A percentile compares a stretch with the other conserved stretches of the same genome.
phyloP scores from a whole-genome alignment of 2,329 filamentous ascomycete genomes.

The Leptographium procerum region DNA sequence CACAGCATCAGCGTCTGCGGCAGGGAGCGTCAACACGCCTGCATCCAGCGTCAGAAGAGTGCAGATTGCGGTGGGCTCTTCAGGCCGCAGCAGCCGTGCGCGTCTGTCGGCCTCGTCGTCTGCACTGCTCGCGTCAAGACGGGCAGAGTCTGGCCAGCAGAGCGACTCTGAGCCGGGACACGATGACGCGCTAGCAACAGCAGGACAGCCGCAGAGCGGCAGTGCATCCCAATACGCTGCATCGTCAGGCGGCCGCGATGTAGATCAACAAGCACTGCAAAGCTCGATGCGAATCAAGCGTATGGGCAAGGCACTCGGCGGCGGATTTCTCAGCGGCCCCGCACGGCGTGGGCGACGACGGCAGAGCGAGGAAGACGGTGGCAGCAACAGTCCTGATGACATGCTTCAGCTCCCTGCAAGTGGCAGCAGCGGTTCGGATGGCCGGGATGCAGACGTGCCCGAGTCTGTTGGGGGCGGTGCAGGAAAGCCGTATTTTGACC shows the following conservation, averaged over 20 bases:
- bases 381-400: constrained; percentile 17
- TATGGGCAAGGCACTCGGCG: constrained; percentile 58
- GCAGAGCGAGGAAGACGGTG: constrained; percentile 54
- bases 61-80: constrained; percentile 42
- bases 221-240: constrained; percentile 43
- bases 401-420: neutral
- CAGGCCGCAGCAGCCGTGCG: constrained; percentile 22
- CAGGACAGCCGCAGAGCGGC: constrained; percentile 33
- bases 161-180: constrained; percentile 35
- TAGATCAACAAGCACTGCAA: constrained; percentile 48
- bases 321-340: constrained; percentile 69
- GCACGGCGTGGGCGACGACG: constrained; percentile 62
- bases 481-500: constrained; percentile 27
- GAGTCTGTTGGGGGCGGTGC: constrained; percentile 15
- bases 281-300: constrained; percentile 70
- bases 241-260: constrained; percentile 27
- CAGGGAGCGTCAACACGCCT: constrained; percentile 38
- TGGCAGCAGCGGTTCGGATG: constrained; percentile 34
- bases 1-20: neutral
- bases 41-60: constrained; percentile 39
- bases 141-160: constrained; percentile 20
- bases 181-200: constrained; percentile 37
- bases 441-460: neutral
- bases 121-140: constrained; percentile 18
- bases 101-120: constrained; percentile 26